Evolutionary conservation across 345 rosid species (phyloP).

Genomic region (Atalantia buxifolia): DNA sequence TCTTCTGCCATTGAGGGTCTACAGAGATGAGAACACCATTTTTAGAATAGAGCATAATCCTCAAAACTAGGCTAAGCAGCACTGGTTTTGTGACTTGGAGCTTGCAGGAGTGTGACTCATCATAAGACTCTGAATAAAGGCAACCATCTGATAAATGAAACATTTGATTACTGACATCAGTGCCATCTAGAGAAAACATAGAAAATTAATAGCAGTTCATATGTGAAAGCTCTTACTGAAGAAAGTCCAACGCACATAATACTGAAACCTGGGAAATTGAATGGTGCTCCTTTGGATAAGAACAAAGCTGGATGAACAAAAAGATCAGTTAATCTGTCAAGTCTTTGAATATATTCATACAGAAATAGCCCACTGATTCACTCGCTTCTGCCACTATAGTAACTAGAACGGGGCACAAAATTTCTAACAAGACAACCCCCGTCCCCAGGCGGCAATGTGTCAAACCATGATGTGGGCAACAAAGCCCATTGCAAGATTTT

Average conservation of each 20-base stretch:
- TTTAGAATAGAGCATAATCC: neutral
- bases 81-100: conserved; percentile 16
- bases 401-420: too few relatives aligned
- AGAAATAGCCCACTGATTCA: too few relatives aligned
- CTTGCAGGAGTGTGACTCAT: conserved; percentile 32
- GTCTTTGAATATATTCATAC: neutral
- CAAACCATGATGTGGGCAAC: neutral
- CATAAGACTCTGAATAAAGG: conserved; percentile 63
- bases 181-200: neutral
- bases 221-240: conserved; percentile 35
- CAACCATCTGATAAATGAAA: conserved; percentile 53
- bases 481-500: neutral
- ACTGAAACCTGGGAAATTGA: conserved; percentile 87
- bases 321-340: neutral
- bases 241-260: conserved; percentile 57
- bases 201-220: neutral
- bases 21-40: neutral
- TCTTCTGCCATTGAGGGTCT: neutral
- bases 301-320: conserved; percentile 57
- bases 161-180: neutral
- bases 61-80: conserved; percentile 18
- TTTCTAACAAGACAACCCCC: too few relatives aligned
- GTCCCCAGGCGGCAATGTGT: too few relatives aligned
- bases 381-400: too few relatives aligned
- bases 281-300: conserved; percentile 72